Base-by-base conservation (phyloP, 192 early-diverging fungal genomes). In the Dispira parvispora region DNA sequence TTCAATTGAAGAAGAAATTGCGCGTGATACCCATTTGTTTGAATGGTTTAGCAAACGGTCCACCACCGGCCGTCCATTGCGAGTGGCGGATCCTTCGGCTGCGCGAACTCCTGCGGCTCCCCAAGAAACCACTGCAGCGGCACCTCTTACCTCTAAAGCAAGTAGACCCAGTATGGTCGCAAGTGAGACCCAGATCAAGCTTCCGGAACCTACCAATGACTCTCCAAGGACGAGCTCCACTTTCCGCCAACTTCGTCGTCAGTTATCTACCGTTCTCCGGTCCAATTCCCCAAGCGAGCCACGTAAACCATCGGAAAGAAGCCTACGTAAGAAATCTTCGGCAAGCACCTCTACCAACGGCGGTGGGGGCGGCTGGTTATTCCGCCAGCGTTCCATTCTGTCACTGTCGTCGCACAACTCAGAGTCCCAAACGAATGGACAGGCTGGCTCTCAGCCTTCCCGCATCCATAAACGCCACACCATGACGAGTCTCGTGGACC, bases 1-100 rank as follows among this genome's bases (percentile, higher is more conserved):
- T 11, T 61, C 58, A 21, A 61, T 61, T 20, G 58, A 61, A 8
- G 58, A 61, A 14, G 58, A 61, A 25, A 61, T 61, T 25, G 58
- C 58, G 3, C 28, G 58, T 4, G 58, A 61, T 44, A n/a, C 58
- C 28, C 58, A 61, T 38, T 25, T 61, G 5, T 61, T 61, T 44
- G 58, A 61, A 20, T 61, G 58, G 58, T 61, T 61, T 25, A 61
- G 28, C 58, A 43, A 44, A 18, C 53, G 25, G 21, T 13, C 53
- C 53, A 14, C 25, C 23, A 12, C 53, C 21, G 53, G 53, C 8
- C 25, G 53, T 23, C 53, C 53, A 3, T 12, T 21, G 32, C 32
- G 32, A 1, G 32, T 38, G 32, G 32, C 32, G 1, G 32, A 38
- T 38, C 1, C 32, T 38, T 38, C 32, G 32, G 32, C 32, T 38